Conservation (phyloP, 2,329 filamentous ascomycete species). For the Aspergillus neoniger region DNA sequence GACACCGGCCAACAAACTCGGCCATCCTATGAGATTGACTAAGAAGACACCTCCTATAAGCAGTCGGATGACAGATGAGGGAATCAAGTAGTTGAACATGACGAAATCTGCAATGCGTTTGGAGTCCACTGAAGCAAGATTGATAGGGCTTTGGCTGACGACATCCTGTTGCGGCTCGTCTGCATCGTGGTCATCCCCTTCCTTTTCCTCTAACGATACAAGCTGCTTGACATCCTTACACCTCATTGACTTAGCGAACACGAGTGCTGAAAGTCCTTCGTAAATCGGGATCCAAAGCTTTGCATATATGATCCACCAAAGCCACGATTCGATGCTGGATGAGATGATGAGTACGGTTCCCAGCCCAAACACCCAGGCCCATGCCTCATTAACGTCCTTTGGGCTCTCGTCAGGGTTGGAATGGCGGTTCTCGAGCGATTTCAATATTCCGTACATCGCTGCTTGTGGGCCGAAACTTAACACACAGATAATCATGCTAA, state of each 20-base stretch:
- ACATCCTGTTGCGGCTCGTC: conserved; percentile 50
- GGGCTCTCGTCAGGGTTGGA: conserved; percentile 35
- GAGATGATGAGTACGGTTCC: conserved; percentile 59
- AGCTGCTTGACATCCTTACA: conserved; percentile 65
- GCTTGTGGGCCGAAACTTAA: conserved; percentile 72
- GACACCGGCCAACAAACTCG: conserved; percentile 66
- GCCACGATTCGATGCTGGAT: conserved; percentile 63
- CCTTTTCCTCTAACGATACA: conserved; percentile 40
- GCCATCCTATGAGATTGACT: conserved; percentile 68
- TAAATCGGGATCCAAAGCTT: conserved; percentile 67
- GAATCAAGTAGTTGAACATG: conserved; percentile 65
- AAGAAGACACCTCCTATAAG: conserved; percentile 66
- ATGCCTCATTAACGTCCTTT: conserved; percentile 55
- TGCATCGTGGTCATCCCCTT: conserved; percentile 49
- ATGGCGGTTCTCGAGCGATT: conserved; percentile 60
- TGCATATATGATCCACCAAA: conserved; percentile 67
- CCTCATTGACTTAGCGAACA: conserved; percentile 76
- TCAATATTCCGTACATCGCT: conserved; percentile 66
- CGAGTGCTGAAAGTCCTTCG: conserved; percentile 68
- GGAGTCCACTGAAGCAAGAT: conserved; percentile 74
- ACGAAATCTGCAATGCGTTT: conserved; percentile 69
- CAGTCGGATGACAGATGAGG: conserved; percentile 63
- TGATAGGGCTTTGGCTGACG: conserved; percentile 70
- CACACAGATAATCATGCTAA: conserved; percentile 58
- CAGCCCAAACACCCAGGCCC: conserved; percentile 69